Evolutionary conservation across 768 basidiomycete species (phyloP), one percentile per base, ranked within the genome.

Genomic region (Boletus pseudopeckii): DNA sequence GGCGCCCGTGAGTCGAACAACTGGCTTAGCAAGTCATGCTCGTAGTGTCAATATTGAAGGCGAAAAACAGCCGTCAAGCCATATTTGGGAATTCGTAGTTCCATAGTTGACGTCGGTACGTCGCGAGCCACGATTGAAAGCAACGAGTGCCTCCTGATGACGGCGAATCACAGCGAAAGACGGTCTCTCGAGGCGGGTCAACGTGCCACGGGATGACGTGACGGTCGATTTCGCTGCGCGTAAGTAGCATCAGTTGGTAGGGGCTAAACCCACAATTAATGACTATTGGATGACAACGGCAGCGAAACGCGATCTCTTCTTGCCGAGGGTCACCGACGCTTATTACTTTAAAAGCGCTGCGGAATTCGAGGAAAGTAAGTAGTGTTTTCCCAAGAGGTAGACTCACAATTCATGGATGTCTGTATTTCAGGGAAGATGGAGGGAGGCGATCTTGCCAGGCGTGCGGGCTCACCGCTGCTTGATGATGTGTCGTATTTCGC

Each of bases 1-100:
- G 43, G 58, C 30, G 58, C 46, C 6, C 46, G 61, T 64, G n/a
- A 56, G 58, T 50, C 18, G 13, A 15, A 45, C 8, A 7, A 18
- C 4, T 40, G 20, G 26, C 14, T 7, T 5, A 6, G 24, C 24
- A 10, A n/a, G 4, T 37, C 37, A 18, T 22, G 43, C 14, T 15
- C 10, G 22, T 26, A 9, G 6, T 14, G 8, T 42, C n/a, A 5
- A 24, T 26, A 20, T 41, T 57, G 4, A 61, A 18, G 13, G 11
- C n/a, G 2, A 33, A 33, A 32, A 11, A 17, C 32, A 61, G 60
- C 52, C 30, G 30, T 32, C 30, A 32, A 11, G 30, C 30, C 30
- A 1, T 32, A 32, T 11, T 10, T 32, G 9, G 30, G 30, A 32
- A 11, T 32, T 11, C 30, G 30, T 32, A 11, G 28, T 28, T 28